Evolutionary conservation across 2,329 filamentous ascomycete species (phyloP), one percentile per base, ranked within the genome.

Genomic region (Epichloe aotearoae): DNA sequence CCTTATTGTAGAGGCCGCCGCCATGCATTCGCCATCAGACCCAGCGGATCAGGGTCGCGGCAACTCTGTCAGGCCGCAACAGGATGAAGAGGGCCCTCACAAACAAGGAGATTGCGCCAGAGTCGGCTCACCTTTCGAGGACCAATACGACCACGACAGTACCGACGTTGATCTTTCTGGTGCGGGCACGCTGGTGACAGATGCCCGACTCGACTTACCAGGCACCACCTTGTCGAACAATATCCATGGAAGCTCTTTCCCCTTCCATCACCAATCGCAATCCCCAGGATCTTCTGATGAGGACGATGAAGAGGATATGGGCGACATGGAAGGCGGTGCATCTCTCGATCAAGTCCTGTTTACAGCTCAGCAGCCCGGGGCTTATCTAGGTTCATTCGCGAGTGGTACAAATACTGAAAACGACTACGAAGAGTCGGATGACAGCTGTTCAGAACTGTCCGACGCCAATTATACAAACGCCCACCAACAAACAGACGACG

Each of bases 291-390:
- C 53, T 56, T 19, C 51, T 56, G 37, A 37, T 23, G 50, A 45
- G 33, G 59, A 62, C 34, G 55, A 63, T 54, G 64, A 67, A 38
- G 51, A 62, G 36, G 61, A 61, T 37, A 63, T 69, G 63, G 65
- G 61, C 57, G 66, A 67, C 20, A 61, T 58, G 50, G 64, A 68
- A 49, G 62, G 63, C 30, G 64, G 65, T 43, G 63, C 57, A 47
- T 56, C 61, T 36, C 50, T 65, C 11, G 50, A 60, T 42, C 50
- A 47, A 26, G 40, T 45, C 44, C 6, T 38, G 2, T 39, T 12
- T 6, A n/a, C 14, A 15, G 12, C 39, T 14, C 42, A 39, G 7
- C 42, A 26, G 5, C 39, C 33, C 14, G 11, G 34, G 20, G 43
- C 12, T 19, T 5, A 49, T 40, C 10, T n/a, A 37, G 42, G 23